A percentile compares a stretch with the other conserved stretches of the same genome.
Conservation (phyloP, 1,139 yeast species). For the Geotrichum aggregatum region DNA sequence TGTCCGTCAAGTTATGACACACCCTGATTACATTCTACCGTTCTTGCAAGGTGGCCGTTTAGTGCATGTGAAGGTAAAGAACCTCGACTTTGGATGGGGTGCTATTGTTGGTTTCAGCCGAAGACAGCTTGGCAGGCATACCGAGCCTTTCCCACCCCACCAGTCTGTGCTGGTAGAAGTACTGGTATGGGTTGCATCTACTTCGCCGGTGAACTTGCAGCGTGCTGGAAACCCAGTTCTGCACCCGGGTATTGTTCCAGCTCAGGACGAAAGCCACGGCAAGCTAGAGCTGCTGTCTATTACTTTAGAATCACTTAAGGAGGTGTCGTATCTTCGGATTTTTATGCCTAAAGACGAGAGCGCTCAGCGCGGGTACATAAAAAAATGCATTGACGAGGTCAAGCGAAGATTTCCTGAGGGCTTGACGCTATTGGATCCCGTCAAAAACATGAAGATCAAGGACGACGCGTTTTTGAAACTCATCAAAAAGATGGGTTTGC, state of each 20-base stretch:
- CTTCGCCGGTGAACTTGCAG: constrained; percentile 50
- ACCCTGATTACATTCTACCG: constrained; percentile 80
- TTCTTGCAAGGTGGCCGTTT: constrained; percentile 89
- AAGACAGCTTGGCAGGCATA: constrained; percentile 42
- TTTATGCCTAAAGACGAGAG: constrained; percentile 76
- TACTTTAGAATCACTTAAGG: constrained; percentile 68
- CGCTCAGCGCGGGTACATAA: constrained; percentile 67
- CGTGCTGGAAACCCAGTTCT: constrained; percentile 58
- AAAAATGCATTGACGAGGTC: constrained; percentile 75
- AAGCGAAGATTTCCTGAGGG: constrained; percentile 84
- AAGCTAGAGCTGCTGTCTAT: constrained; percentile 80
- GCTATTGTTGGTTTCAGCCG: constrained; percentile 74
- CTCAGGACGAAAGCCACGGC: constrained; percentile 59
- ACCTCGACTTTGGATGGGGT: constrained; percentile 86
- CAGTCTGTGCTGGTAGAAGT: constrained; percentile 86
- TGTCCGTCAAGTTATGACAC: constrained; percentile 77
- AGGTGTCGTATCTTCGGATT: constrained; percentile 74
- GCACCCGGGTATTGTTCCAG: constrained; percentile 87
- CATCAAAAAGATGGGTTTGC: constrained; percentile 71
- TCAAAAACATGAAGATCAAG: constrained; percentile 84
- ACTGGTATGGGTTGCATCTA: constrained; percentile 57
- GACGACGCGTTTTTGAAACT: constrained; percentile 71
- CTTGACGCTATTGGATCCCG: constrained; percentile 81
- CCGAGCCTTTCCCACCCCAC: constrained; percentile 55
- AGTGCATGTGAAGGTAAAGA: constrained; percentile 56